Conservation (phyloP, 352 stramenopile genomes). For the Blastocystis sp. region DNA sequence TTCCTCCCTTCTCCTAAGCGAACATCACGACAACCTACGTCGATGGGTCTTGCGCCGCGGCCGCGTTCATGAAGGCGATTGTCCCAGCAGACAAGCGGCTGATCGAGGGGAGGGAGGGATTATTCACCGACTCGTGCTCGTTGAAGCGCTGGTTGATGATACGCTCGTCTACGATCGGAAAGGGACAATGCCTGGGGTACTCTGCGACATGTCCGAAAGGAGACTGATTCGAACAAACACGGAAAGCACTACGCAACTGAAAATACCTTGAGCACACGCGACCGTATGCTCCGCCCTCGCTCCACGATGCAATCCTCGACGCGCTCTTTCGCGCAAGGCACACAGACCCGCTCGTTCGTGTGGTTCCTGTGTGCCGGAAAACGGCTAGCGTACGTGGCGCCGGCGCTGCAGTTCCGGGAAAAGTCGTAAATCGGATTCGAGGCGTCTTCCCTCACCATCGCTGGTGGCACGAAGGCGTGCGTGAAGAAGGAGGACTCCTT, state of each 20-base stretch:
- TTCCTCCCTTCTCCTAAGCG: neutral
- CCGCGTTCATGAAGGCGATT: slow-evolving; percentile 19
- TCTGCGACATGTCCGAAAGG: neutral
- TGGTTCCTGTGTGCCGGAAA: neutral
- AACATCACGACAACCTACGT: neutral
- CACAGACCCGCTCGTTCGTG: neutral
- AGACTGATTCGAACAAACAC: neutral
- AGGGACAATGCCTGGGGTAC: neutral
- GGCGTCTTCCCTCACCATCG: neutral
- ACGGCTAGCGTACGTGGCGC: neutral
- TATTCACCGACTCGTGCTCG: slow-evolving; percentile 36
- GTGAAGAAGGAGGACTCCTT: neutral
- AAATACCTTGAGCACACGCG: neutral
- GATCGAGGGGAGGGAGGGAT: slow-evolving; percentile 36
- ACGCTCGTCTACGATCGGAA: neutral
- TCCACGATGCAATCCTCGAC: neutral
- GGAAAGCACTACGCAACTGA: neutral
- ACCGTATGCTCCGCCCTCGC: neutral
- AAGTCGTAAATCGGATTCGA: neutral
- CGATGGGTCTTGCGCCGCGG: neutral
- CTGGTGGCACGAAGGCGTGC: neutral
- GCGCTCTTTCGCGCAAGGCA: neutral
- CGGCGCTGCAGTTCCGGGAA: neutral
- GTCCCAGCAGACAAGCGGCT: neutral
- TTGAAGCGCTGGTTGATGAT: slow-evolving; percentile 52